Conservation (phyloP, 768 basidiomycete species). For the Xerocomellus dryophilus region DNA sequence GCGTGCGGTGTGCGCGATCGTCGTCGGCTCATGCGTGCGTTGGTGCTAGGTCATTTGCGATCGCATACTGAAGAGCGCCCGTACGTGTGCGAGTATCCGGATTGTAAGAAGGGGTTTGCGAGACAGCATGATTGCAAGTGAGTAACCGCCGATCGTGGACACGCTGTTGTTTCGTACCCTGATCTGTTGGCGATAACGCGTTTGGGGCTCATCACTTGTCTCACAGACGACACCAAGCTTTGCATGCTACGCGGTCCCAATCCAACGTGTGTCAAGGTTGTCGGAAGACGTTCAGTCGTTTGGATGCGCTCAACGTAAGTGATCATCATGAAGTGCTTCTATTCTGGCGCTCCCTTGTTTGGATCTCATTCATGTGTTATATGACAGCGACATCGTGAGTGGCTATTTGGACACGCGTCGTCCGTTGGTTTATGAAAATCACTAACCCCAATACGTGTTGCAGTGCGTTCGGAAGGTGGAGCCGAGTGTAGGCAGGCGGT, state of each 20-base stretch:
- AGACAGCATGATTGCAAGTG: slow-evolving; percentile 97
- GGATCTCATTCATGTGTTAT: slow-evolving; percentile 26
- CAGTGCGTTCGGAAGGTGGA: slow-evolving; percentile 84
- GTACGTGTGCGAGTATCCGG: slow-evolving; percentile 90
- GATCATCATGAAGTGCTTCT: slow-evolving; percentile 31
- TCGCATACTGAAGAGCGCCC: slow-evolving; percentile 96
- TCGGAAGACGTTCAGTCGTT: slow-evolving; percentile 89
- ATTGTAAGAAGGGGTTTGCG: slow-evolving; percentile 93
- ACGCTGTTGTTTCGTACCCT: not conserved
- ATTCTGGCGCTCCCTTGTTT: slow-evolving; percentile 17
- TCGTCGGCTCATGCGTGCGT: slow-evolving; percentile 2
- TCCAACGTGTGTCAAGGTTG: slow-evolving; percentile 88
- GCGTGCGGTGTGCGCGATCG: not conserved
- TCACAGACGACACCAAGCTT: slow-evolving; percentile 79
- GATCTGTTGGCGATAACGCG: not conserved
- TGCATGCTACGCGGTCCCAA: slow-evolving; percentile 81
- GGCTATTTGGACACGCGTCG: slow-evolving; percentile 20
- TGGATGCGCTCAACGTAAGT: slow-evolving; percentile 93
- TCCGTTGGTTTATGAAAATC: slow-evolving; percentile 24
- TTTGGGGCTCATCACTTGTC: slow-evolving; percentile 7
- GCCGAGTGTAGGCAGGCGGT: slow-evolving; percentile 62
- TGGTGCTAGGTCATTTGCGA: slow-evolving; percentile 72
- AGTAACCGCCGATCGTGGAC: slow-evolving; percentile 33
- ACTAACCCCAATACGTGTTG: slow-evolving; percentile 24
- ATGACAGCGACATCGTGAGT: slow-evolving; percentile 73